These are phyloP conservation scores for Chlamydomonas eustigma DNA, from an alignment of 139 green algal genomes.

Conservation along the genomic window DNA sequence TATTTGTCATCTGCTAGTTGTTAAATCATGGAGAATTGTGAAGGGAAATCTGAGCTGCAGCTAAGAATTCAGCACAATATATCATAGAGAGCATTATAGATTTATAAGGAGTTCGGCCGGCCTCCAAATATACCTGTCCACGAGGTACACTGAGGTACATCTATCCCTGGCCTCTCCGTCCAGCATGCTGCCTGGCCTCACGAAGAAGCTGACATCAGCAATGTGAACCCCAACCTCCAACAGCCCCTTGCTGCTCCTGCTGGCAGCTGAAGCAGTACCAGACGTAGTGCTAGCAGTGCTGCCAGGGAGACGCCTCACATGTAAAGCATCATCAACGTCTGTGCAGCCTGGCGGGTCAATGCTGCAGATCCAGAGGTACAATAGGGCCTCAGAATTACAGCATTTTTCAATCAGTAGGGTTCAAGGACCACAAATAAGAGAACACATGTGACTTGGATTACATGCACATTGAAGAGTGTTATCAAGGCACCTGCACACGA, in stretches of 20 bases:
- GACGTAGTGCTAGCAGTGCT: not conserved
- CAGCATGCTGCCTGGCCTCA: slow-evolving; percentile 41
- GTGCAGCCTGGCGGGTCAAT: slow-evolving; percentile 54
- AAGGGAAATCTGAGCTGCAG: no score
- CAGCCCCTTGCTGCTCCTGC: not conserved
- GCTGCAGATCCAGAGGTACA: not conserved
- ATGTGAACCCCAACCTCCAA: slow-evolving; percentile 85
- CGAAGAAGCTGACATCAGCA: slow-evolving; percentile 89
- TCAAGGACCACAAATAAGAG: no score
- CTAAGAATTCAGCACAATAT: no score
- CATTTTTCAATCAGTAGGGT: no score
- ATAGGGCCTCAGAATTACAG: no score
- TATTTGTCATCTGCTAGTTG: no score
- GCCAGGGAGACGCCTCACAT: slow-evolving; percentile 25
- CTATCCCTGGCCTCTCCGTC: slow-evolving; percentile 44
- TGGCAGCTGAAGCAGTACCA: not conserved
- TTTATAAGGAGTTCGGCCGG: no score
- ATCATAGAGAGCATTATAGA: no score
- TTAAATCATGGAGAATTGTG: no score
- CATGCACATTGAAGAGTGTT: no score
- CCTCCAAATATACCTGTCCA: slow-evolving; percentile 40
- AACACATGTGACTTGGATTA: no score
- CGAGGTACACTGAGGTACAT: slow-evolving; percentile 49
- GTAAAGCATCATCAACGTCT: slow-evolving; percentile 61
- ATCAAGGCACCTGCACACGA: slow-evolving; percentile 25